Base-by-base conservation (phyloP, 352 stramenopile species). In the Pythium grandisporangium region DNA sequence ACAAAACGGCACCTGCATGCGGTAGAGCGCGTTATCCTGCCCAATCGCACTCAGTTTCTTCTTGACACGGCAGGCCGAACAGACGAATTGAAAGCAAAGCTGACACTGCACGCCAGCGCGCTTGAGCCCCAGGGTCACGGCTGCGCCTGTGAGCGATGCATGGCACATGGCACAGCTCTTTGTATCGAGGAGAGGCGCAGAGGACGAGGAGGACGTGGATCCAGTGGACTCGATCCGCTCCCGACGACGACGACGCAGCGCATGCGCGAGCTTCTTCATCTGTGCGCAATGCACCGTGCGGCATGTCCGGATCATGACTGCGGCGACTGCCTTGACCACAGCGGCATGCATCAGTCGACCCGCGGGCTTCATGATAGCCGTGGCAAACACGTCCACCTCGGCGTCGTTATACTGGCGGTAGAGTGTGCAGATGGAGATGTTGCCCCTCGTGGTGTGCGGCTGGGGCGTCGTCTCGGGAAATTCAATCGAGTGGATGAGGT, bases 401-500 rank as follows among this genome's bases (percentile, higher is more conserved):
- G 58, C 70, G 30, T 78, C 48, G 10, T 59, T 64, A 3, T 56
- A 54, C 30, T 86, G 73, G 14, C 63, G 54, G 47, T 71, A 86
- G 13, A 82, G 24, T 6, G 42, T 63, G 35, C 67, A 79, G 21
- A 74, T 39, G 4, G 70, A 82, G 30, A 84, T 58, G 27, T 69
- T 67, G 8, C 61, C 68, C n/a, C 73, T 67, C 27, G 71, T 45
- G 43, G 75, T 61, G 30, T 55, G 59, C 0, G 53, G 47, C 2
- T 69, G 58, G 19, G 59, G 45, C 2, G 44, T 46, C 12, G 69
- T 68, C 34, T 78, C 51, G 5, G 61, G 58, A 41, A 86, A 76
- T 14, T 69, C 46, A 19, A 86, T 61, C 24, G 68, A 83, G 55
- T 84, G 73, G 12, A 77, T 41, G 17, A 87, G 42, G 13, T 84